Conservation (phyloP, 345 rosid species). For the Boechera stricta region DNA sequence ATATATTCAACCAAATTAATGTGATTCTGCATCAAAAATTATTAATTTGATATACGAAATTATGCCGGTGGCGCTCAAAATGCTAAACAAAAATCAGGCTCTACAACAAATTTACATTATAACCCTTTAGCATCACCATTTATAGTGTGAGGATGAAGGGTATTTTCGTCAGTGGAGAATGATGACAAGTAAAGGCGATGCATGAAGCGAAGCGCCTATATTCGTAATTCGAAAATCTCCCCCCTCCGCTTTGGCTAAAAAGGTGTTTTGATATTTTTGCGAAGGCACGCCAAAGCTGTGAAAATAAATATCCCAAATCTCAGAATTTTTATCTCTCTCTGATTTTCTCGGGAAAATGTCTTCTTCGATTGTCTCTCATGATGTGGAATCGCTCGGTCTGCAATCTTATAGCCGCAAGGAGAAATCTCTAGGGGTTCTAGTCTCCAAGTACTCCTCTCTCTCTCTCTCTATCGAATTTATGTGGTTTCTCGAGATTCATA, state of each 20-base stretch:
- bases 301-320: not conserved
- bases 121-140: not conserved
- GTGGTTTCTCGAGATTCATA: constrained; percentile 4
- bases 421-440: constrained; percentile 77
- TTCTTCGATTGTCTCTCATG: constrained; percentile 17
- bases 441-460: constrained; percentile 57
- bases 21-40: too few species aligned
- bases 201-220: constrained; percentile 7
- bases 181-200: not conserved
- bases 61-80: constrained; percentile 22
- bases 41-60: not conserved
- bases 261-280: not conserved
- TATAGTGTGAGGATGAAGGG: not conserved
- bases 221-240: constrained; percentile 34
- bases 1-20: too few species aligned
- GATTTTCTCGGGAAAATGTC: constrained; percentile 21
- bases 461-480: not conserved
- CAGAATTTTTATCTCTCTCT: not conserved
- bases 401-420: constrained; percentile 73
- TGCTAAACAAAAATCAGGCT: not conserved
- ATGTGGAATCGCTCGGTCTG: constrained; percentile 50
- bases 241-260: constrained; percentile 7
- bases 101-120: not conserved
- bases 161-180: not conserved
- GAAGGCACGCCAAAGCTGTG: not conserved